Evolutionary conservation across 2,329 filamentous ascomycete species (phyloP).

Genomic region (Penicillium sp.): DNA sequence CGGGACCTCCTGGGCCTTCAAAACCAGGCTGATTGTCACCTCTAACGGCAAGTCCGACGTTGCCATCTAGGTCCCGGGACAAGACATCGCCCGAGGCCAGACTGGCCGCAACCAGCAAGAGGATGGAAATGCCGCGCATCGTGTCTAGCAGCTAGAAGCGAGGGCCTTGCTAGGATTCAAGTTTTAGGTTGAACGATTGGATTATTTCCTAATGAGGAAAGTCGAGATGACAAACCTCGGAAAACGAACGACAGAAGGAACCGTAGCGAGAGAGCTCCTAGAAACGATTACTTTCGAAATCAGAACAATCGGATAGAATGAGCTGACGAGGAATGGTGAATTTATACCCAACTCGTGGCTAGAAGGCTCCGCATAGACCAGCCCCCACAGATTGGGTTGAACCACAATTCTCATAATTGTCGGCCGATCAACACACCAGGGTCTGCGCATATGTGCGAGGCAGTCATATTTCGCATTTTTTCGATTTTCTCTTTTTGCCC

Average conservation of each 20-base stretch:
- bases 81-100: constrained; percentile 15
- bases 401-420: neutral
- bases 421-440: neutral
- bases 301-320: neutral
- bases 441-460: neutral
- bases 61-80: constrained; percentile 10
- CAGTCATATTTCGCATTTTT: too few species aligned
- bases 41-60: constrained; percentile 10
- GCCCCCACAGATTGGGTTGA: neutral
- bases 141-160: constrained; percentile 11
- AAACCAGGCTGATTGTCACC: neutral
- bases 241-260: constrained; percentile 32
- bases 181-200: neutral
- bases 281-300: constrained; percentile 5
- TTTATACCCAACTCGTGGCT: constrained; percentile 9
- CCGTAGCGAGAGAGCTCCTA: constrained; percentile 45
- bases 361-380: neutral
- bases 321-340: neutral
- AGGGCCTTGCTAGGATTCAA: constrained; percentile 5
- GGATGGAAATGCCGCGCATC: constrained; percentile 15
- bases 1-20: constrained; percentile 1
- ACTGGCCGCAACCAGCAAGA: constrained; percentile 16
- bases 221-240: neutral
- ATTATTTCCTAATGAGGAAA: neutral
- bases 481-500: too few species aligned